Evolutionary conservation across 495 filamentous ascomycete genomes (phyloP).

Genomic region (Talaromyces stipitatus): DNA sequence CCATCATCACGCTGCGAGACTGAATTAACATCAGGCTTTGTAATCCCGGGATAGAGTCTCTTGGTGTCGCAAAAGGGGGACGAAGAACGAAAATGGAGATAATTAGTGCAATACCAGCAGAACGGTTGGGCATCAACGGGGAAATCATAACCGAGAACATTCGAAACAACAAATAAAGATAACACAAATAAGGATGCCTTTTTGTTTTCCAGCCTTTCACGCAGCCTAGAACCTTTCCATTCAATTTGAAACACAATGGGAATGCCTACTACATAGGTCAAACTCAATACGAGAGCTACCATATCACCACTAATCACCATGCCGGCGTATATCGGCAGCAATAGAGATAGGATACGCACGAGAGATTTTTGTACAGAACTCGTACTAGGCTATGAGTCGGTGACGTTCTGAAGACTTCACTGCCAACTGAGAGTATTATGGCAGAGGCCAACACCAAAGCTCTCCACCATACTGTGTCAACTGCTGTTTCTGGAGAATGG

Average conservation of each 20-base stretch:
- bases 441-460: background rate
- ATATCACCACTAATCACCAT: conserved; percentile 48
- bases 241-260: conserved; percentile 17
- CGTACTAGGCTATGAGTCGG: background rate
- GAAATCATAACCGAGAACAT: conserved; percentile 27
- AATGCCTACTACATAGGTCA: conserved; percentile 34
- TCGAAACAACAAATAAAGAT: conserved; percentile 16
- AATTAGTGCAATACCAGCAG: conserved; percentile 36
- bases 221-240: conserved; percentile 4
- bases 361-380: conserved; percentile 13
- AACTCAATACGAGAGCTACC: conserved; percentile 41
- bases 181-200: conserved; percentile 21
- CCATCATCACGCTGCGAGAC: background rate
- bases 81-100: conserved; percentile 35
- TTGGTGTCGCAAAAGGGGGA: conserved; percentile 28
- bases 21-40: conserved; percentile 1
- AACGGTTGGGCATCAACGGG: conserved; percentile 24
- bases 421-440: conserved; percentile 3
- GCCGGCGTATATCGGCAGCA: conserved; percentile 49
- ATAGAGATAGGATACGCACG: conserved; percentile 26
- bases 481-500: conserved; percentile 4
- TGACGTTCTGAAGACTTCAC: background rate
- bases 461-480: conserved; percentile 6
- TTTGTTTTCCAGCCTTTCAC: conserved; percentile 22
- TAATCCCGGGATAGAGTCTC: background rate